Percentiles rank a stretch among this genome's conserved stretches.
These are phyloP conservation scores for Fusarium abutilonis DNA, from an alignment of 2,329 filamentous ascomycete genomes.

Conservation along the genomic window DNA sequence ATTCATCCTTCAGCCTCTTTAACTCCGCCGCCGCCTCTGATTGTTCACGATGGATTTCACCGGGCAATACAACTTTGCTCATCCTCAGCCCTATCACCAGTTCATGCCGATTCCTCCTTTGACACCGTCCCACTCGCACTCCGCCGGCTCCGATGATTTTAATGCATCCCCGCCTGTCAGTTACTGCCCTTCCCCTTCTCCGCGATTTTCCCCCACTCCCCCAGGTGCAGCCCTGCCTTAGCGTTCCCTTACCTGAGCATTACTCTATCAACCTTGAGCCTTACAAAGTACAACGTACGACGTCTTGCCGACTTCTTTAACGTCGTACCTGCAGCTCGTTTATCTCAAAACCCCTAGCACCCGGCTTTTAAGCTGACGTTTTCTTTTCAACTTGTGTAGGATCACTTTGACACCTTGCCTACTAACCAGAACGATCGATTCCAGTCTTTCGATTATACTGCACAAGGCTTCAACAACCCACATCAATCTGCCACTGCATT, in stretches of 20 bases:
- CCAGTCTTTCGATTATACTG: slow-evolving; percentile 56
- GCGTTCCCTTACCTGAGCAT: slow-evolving; percentile 50
- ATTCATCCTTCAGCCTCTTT: neutral
- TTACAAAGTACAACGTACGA: slow-evolving; percentile 14
- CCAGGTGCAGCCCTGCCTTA: slow-evolving; percentile 45
- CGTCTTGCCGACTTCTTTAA: slow-evolving; percentile 12
- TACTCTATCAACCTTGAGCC: slow-evolving; percentile 44
- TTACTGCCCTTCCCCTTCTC: slow-evolving; percentile 43
- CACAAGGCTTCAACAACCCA: slow-evolving; percentile 52
- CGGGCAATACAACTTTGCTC: slow-evolving; percentile 58
- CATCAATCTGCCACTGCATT: slow-evolving; percentile 49
- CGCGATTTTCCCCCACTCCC: slow-evolving; percentile 42
- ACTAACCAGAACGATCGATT: slow-evolving; percentile 58
- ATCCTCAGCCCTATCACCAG: slow-evolving; percentile 62
- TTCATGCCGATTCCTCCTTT: slow-evolving; percentile 64
- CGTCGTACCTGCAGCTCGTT: slow-evolving; percentile 27
- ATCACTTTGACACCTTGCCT: slow-evolving; percentile 59
- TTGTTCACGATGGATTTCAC: slow-evolving; percentile 62
- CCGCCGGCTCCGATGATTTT: slow-evolving; percentile 65
- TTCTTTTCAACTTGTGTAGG: slow-evolving; percentile 49
- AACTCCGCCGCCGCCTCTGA: slow-evolving; percentile 7
- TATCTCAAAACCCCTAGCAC: slow-evolving; percentile 19
- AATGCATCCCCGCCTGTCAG: slow-evolving; percentile 66
- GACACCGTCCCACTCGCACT: slow-evolving; percentile 66
- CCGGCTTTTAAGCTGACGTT: slow-evolving; percentile 20